These are phyloP conservation scores for Colletotrichum musae DNA, from an alignment of 2,329 filamentous ascomycete species.

Conservation along the genomic window DNA sequence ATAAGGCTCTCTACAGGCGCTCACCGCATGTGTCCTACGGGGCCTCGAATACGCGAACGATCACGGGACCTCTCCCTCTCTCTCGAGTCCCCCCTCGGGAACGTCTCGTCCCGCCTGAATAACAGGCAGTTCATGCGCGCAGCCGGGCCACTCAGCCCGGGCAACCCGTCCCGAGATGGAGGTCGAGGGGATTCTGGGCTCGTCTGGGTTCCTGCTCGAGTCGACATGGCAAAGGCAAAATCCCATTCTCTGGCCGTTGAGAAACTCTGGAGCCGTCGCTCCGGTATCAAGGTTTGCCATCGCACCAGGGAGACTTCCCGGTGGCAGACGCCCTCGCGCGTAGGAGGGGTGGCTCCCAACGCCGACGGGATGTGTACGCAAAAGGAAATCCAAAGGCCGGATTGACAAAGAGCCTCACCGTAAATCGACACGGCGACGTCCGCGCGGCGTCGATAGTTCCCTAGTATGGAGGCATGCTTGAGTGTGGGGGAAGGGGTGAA, in stretches of 20 bases:
- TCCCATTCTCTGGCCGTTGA: conserved; percentile 24
- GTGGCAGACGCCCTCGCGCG: conserved; percentile 21
- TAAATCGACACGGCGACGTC: conserved; percentile 27
- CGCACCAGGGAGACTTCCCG: conserved; percentile 10
- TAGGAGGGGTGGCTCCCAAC: neutral
- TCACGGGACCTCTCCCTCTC: conserved; percentile 7
- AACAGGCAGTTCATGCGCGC: conserved; percentile 10
- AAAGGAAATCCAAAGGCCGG: neutral
- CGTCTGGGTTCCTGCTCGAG: neutral
- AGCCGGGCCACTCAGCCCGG: conserved; percentile 1
- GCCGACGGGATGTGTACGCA: conserved; percentile 11
- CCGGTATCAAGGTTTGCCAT: conserved; percentile 17
- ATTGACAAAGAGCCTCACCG: conserved; percentile 31
- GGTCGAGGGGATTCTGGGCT: neutral
- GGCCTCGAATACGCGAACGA: conserved; percentile 10
- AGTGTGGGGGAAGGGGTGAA: neutral
- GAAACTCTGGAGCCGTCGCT: conserved; percentile 31
- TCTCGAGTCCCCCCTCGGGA: neutral
- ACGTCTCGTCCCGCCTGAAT: conserved; percentile 1
- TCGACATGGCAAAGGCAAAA: conserved; percentile 24
- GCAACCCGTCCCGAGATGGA: neutral
- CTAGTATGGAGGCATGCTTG: no score
- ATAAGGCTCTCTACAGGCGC: neutral
- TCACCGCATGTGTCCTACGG: conserved; percentile 3
- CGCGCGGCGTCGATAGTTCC: conserved; percentile 4